Percentiles rank a stretch among this genome's conserved stretches.
phyloP scores from a whole-genome alignment of 352 stramenopile genomes.

The Salisapilia sapeloensis region DNA sequence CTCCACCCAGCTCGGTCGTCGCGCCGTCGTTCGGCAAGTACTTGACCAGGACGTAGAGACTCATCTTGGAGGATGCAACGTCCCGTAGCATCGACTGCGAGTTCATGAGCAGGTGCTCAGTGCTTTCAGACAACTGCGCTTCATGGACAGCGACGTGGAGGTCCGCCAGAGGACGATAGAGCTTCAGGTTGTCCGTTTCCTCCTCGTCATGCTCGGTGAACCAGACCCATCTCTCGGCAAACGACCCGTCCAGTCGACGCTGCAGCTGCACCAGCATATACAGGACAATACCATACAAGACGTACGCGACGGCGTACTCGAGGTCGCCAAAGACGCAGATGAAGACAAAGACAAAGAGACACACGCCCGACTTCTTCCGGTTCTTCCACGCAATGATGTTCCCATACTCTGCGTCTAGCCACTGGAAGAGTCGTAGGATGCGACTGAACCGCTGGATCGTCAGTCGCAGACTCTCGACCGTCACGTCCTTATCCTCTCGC shows the following conservation, averaged over 20 bases:
- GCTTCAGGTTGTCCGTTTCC: constrained; percentile 47
- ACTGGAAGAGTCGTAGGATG: constrained; percentile 50
- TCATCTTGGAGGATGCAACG: constrained; percentile 31
- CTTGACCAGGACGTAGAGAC: constrained; percentile 57
- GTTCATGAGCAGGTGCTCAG: constrained; percentile 30
- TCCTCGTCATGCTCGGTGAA: constrained; percentile 61
- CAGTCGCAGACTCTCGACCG: constrained; percentile 49
- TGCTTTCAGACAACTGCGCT: constrained; percentile 29
- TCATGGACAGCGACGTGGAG: constrained; percentile 61
- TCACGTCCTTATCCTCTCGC: constrained; percentile 63
- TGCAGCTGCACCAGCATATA: constrained; percentile 73
- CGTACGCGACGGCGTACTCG: constrained; percentile 53
- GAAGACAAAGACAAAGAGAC: constrained; percentile 37
- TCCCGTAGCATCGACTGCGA: constrained; percentile 49
- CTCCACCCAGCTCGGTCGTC: constrained; percentile 12
- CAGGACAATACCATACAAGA: constrained; percentile 34
- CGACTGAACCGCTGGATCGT: constrained; percentile 63
- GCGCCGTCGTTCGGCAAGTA: constrained; percentile 67
- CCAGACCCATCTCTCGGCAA: constrained; percentile 54
- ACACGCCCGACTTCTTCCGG: constrained; percentile 56
- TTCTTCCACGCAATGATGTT: constrained; percentile 78
- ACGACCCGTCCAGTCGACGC: constrained; percentile 39
- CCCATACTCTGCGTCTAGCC: constrained; percentile 53
- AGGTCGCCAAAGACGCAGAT: constrained; percentile 52
- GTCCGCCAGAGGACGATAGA: constrained; percentile 55